These are phyloP conservation scores for Lathyrus aphaca DNA, from an alignment of 306 rosid genomes.

Conservation along the genomic window DNA sequence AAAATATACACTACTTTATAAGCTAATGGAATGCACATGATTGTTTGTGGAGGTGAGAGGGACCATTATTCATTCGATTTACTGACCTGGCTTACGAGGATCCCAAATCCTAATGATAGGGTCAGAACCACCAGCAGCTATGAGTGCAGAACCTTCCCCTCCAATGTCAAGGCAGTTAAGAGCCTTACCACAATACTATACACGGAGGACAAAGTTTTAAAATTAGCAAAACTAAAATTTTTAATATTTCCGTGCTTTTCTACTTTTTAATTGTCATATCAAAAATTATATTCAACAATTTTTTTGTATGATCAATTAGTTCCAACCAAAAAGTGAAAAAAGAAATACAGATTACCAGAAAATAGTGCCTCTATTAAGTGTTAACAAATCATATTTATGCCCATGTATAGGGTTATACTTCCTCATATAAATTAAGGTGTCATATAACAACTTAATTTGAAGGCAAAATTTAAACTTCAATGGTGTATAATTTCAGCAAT, in stretches of 20 bases:
- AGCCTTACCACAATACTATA: constrained; percentile 74
- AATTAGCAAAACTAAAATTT: constrained; percentile 17
- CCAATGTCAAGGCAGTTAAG: constrained; percentile 90
- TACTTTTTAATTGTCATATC: not conserved
- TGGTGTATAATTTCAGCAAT: not conserved
- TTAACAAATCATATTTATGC: constrained; percentile 16
- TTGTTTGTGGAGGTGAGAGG: not conserved
- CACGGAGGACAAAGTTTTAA: constrained; percentile 36
- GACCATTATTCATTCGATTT: constrained; percentile 27
- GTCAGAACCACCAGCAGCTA: constrained; percentile 90
- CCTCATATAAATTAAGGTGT: not conserved
- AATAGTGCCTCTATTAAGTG: not conserved
- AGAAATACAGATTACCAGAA: constrained; percentile 9
- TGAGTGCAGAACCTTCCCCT: constrained; percentile 79
- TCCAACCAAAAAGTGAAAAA: not conserved
- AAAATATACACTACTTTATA: constrained; percentile 15
- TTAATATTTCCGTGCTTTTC: constrained; percentile 12
- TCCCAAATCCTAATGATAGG: constrained; percentile 90
- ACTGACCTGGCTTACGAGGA: constrained; percentile 92
- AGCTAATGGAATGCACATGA: constrained; percentile 7
- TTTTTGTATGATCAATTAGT: not conserved
- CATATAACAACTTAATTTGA: not conserved
- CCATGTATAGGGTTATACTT: not conserved
- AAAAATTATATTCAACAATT: constrained; percentile 16
- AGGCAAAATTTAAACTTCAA: not conserved